Base-by-base conservation (phyloP, 2,329 filamentous ascomycete genomes). In the Phyllachora maydis region DNA sequence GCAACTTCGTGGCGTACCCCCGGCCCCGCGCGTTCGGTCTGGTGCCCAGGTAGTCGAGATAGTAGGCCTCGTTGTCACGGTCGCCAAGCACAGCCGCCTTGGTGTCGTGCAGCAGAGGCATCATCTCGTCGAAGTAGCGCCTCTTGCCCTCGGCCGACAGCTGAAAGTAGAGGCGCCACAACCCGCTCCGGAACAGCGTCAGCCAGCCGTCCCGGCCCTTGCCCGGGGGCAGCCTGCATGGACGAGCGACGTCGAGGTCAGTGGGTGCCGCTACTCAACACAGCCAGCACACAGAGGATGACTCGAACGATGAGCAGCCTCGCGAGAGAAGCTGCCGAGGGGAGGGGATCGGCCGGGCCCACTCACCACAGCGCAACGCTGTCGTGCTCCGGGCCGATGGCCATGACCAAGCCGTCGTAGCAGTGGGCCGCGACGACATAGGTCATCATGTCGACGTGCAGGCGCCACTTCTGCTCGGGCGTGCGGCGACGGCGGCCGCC, bases 31-130 rank as follows among this genome's bases (percentile, higher is more conserved):
- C 66, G 30, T 55, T 57, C 16, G 73, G 67, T 43, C 70, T 74
- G 23, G 75, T 82, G 31, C 78, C 79, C 30, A 90, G 56, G 46
- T 85, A 88, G 22, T 82, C 75, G 26, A 90, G 66, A 44, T 88
- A 88, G 59, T 77, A 88, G 40, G 64, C 69, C 30, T 74, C 56
- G 34, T 55, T 44, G 40, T 79, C 71, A 23, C 67, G 59, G 18
- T 61, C 54, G 12, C 72, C 71, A 45, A 88, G 61, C 30, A 76
- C 58, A 30, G 65, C 56, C 30, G 57, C 51, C 53, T 83, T 83
- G 38, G 72, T 72, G 35, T 69, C 52, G 47, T 78, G 66, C 32
- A 88, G 59, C 21, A 81, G 56, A 10, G 77, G 76, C 22, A 82
- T 46, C 47, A 85, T 69, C 46, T 88, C 78, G 31, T 56, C 49